A percentile compares a stretch with the other conserved stretches of the same genome.
phyloP scores from a whole-genome alignment of 495 filamentous ascomycete genomes.

The Xylaria sp. region DNA sequence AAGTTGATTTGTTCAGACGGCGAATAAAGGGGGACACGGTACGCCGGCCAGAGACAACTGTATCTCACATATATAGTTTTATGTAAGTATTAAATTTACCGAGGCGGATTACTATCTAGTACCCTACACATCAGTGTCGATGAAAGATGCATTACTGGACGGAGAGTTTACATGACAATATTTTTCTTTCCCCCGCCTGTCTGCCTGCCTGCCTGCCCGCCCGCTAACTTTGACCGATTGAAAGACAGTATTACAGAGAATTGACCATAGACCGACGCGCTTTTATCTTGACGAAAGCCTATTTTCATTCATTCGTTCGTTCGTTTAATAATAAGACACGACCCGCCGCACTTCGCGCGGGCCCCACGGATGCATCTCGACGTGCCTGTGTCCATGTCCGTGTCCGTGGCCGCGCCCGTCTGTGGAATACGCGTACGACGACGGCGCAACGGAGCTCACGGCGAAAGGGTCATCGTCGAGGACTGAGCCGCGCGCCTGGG shows the following conservation, averaged over 20 bases:
- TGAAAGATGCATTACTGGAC: not conserved
- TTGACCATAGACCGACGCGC: not conserved
- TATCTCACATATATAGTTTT: not conserved
- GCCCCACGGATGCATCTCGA: not conserved
- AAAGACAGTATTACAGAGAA: not conserved
- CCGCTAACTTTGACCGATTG: not conserved
- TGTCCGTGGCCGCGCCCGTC: not conserved
- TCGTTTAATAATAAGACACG: not conserved
- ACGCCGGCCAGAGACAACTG: not conserved
- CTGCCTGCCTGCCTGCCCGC: not conserved
- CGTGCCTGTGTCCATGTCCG: not conserved
- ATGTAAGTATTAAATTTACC: not conserved
- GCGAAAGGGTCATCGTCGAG: slow-evolving; percentile 20
- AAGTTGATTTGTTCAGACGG: not conserved
- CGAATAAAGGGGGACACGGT: not conserved
- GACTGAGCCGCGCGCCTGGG: slow-evolving; percentile 18
- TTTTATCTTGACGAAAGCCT: too few species aligned
- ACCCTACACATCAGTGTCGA: not conserved
- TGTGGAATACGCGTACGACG: slow-evolving; percentile 15
- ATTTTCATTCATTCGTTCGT: too few species aligned
- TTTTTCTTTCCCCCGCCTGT: too few species aligned
- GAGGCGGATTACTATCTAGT: not conserved
- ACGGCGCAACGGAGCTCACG: not conserved
- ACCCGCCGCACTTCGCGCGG: slow-evolving; percentile 2
- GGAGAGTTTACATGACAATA: not conserved